Conservation (phyloP, 1,139 yeast species). For the Kodamaea plutei region DNA sequence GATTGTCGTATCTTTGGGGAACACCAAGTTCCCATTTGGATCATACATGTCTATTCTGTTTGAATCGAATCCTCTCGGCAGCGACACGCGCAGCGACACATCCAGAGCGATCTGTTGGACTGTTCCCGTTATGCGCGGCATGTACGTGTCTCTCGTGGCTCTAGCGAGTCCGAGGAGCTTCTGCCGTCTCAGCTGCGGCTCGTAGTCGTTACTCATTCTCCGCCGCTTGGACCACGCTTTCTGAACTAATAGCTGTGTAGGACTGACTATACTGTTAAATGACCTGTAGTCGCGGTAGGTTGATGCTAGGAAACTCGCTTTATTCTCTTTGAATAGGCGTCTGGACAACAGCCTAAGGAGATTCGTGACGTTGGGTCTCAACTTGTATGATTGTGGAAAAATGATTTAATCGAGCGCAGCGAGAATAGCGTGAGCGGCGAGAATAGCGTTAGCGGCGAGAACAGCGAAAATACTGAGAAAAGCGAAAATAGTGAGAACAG, state of each 20-base stretch:
- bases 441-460: too few relatives aligned
- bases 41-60: conserved; percentile 25
- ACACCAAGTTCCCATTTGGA: conserved; percentile 28
- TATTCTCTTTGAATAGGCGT: conserved; percentile 5
- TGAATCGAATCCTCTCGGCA: conserved; percentile 32
- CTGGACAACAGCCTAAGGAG: neutral
- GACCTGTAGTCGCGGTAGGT: conserved; percentile 9
- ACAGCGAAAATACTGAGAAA: too few relatives aligned
- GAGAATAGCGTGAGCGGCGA: too few relatives aligned
- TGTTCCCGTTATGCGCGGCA: conserved; percentile 48
- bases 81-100: conserved; percentile 18
- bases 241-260: conserved; percentile 4
- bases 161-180: conserved; percentile 46
- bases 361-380: too few relatives aligned
- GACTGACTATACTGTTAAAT: conserved; percentile 6
- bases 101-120: conserved; percentile 49
- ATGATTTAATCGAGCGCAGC: too few relatives aligned
- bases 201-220: conserved; percentile 3
- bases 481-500: too few relatives aligned
- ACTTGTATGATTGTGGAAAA: too few relatives aligned
- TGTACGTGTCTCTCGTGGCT: conserved; percentile 54
- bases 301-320: conserved; percentile 5
- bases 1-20: conserved; percentile 37
- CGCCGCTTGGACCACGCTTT: conserved; percentile 7
- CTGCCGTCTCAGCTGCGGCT: conserved; percentile 27